Evolutionary conservation across 2,329 filamentous ascomycete genomes (phyloP).

Genomic region (Trichoderma sp.): DNA sequence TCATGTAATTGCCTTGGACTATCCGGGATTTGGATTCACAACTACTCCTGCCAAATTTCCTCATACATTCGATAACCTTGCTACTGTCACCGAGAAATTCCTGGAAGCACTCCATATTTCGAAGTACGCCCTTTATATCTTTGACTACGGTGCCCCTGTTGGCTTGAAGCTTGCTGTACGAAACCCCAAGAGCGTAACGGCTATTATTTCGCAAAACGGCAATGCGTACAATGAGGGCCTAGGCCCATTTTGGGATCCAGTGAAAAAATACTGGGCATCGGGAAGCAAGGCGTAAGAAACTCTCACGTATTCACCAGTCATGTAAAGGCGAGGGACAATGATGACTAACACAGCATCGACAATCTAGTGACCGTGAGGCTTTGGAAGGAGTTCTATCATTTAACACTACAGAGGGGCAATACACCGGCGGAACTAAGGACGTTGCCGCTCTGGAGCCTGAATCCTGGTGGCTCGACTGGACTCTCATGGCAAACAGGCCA

Average conservation of each 20-base stretch:
- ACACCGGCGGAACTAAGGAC: background rate
- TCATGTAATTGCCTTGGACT: background rate
- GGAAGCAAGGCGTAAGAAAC: background rate
- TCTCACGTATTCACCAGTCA: background rate
- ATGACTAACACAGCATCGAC: background rate
- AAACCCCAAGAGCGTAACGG: background rate
- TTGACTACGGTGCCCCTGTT: slow-evolving; percentile 1
- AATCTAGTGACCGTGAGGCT: background rate
- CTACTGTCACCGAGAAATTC: background rate
- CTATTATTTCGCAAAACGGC: background rate
- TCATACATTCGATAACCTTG: background rate
- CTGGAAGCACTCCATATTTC: background rate
- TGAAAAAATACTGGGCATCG: background rate
- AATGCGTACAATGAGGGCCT: background rate
- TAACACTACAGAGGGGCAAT: background rate
- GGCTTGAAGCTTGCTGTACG: background rate
- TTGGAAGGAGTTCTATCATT: background rate
- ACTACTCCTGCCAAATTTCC: background rate
- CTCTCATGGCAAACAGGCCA: background rate
- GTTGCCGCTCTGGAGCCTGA: background rate
- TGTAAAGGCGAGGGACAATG: background rate
- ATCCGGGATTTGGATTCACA: background rate
- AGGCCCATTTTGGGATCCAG: background rate
- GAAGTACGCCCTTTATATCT: background rate
- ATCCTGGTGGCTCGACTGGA: background rate